These are phyloP conservation scores for Colletotrichum sp. DNA, from an alignment of 2,329 filamentous ascomycete species.

Conservation along the genomic window DNA sequence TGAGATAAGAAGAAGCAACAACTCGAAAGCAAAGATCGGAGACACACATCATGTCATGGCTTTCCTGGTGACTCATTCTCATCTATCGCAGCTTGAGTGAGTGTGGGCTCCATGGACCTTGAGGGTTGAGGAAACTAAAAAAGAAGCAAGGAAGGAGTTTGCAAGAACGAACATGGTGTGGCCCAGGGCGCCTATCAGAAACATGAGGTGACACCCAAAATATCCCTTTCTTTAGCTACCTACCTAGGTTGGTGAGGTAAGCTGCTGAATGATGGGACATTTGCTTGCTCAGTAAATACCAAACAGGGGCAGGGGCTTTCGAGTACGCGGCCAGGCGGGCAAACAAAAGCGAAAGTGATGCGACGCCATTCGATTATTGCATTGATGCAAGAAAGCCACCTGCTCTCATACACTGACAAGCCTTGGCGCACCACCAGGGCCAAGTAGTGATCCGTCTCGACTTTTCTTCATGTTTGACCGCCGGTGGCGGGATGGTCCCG, in stretches of 20 bases:
- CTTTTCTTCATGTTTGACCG: background rate
- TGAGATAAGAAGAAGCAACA: conserved; percentile 11
- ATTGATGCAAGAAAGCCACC: background rate
- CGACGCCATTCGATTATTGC: background rate
- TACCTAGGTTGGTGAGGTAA: background rate
- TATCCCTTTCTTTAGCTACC: background rate
- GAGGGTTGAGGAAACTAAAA: background rate
- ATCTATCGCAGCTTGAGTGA: background rate
- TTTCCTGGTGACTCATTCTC: background rate
- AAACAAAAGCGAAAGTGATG: background rate
- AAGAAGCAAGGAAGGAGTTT: background rate
- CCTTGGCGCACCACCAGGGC: background rate
- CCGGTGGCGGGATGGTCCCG: background rate
- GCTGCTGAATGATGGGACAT: background rate
- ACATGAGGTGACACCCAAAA: background rate
- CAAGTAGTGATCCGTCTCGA: background rate
- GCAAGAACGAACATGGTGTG: background rate
- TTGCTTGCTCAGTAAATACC: background rate
- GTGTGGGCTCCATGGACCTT: no score
- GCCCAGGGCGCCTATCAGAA: background rate
- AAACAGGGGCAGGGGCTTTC: background rate
- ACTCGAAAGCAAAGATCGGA: background rate
- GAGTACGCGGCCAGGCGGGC: background rate
- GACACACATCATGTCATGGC: background rate
- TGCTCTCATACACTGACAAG: background rate